Base-by-base conservation (phyloP, 805 yeast species). In the Saccharomycopsis vini region DNA sequence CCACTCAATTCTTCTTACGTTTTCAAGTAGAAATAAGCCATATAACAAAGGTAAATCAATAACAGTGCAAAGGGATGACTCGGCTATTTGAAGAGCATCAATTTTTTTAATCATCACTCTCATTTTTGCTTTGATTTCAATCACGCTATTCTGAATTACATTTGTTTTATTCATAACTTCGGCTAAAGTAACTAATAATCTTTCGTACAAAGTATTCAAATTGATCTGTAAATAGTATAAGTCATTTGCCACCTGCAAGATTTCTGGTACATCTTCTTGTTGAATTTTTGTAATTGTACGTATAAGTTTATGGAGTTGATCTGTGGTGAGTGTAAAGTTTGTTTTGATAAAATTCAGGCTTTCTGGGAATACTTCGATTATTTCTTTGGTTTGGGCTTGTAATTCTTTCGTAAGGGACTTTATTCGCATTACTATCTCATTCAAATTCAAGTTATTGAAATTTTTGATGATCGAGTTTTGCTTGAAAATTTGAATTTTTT, bases 21-120 rank as follows among this genome's bases (percentile, higher is more conserved):
- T 67, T 50, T 83, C 89, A 38, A 82, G 68, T 2, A 81, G 49
- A 58, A 76, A 71, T n/a, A 81, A 63, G 1, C 92, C 92, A 56
- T 82, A 81, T 1, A 82, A 60, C 10, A 82, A 56, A 0, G 95
- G 95, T 22, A 84, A 56, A 56, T 84, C 92, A 12, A 75, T 67
- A 1, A 81, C 75, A 28, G 56, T 50, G 10, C 62, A 59, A 12
- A 62, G 44, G 20, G 53, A 57, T 7, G 62, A 44, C 44, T 66
- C 68, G 21, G 47, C 40, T 4, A 54, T 56, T 46, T 60, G 66
- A n/a, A 67, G 46, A 1, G 43, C 30, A 41, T 55, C 61, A 20
- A 57, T 51, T 2, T 52, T 43, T 3, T 42, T 19, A 2, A 54
- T 43, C 0, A 45, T 34, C 0, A 43, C 12, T 34, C 54, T 59